These are phyloP conservation scores for Penicillium mononematosum DNA, from an alignment of 495 filamentous ascomycete genomes.

Conservation along the genomic window DNA sequence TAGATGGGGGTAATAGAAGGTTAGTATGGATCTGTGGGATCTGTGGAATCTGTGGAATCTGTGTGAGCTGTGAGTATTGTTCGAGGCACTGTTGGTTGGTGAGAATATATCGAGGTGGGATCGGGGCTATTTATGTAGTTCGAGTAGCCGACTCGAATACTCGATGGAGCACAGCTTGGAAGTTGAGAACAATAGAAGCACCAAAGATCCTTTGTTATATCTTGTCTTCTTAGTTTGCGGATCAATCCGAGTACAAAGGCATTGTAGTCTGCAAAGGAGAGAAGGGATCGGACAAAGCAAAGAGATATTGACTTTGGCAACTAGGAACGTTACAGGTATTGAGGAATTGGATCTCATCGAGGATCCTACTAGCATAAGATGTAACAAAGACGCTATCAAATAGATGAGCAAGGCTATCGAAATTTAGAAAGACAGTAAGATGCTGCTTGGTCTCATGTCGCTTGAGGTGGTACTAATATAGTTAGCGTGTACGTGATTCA, in stretches of 20 bases:
- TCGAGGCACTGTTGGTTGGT: neutral
- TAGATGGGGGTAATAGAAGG: neutral
- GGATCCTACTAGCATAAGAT: neutral
- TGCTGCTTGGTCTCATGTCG: neutral
- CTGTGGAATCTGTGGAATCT: too few relatives aligned
- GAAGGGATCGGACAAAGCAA: neutral
- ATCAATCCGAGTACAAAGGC: neutral
- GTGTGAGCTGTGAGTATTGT: neutral
- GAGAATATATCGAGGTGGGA: neutral
- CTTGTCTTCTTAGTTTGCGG: neutral
- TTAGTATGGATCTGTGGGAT: neutral
- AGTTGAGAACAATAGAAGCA: neutral
- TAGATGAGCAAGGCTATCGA: neutral
- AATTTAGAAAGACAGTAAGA: neutral
- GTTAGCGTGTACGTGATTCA: too few relatives aligned
- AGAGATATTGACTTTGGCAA: neutral
- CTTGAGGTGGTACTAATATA: neutral
- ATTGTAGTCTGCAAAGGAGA: neutral
- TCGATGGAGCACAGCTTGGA: neutral
- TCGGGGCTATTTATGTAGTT: conserved; percentile 1
- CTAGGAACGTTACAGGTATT: neutral
- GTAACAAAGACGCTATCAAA: neutral
- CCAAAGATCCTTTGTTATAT: neutral
- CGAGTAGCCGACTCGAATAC: neutral
- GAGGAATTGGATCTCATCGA: neutral